A percentile compares a stretch with the other conserved stretches of the same genome.
phyloP scores from a whole-genome alignment of 2,329 filamentous ascomycete genomes.

The Ceratocystis variospora region DNA sequence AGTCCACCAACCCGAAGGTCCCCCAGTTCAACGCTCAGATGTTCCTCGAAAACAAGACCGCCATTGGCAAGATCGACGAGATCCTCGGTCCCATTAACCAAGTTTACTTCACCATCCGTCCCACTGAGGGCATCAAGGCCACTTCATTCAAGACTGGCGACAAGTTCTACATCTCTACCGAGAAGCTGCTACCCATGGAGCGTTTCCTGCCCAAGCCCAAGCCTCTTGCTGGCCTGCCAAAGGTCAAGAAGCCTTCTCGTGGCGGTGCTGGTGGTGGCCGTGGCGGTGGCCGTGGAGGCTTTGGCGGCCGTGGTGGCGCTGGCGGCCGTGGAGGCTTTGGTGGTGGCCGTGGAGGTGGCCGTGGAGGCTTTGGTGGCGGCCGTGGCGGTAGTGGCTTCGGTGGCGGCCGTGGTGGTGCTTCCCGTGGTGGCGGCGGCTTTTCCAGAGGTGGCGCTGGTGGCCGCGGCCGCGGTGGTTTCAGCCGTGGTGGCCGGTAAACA shows the following conservation, averaged over 20 bases:
- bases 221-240: conserved; percentile 42
- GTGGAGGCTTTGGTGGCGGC: conserved; percentile 27
- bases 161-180: conserved; percentile 89
- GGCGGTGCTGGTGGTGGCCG: conserved; percentile 36
- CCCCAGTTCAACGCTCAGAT: conserved; percentile 99
- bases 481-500: conserved; percentile 19
- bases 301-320: conserved; percentile 30
- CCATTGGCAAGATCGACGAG: conserved; percentile 95
- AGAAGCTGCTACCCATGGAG: conserved; percentile 90
- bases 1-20: conserved; percentile 86
- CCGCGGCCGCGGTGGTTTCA: conserved; percentile 24
- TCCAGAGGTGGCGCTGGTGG: conserved; percentile 23
- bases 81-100: conserved; percentile 95
- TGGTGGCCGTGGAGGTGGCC: conserved; percentile 25
- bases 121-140: conserved; percentile 88
- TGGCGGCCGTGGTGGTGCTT: conserved; percentile 11
- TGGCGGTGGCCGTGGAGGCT: conserved; percentile 26
- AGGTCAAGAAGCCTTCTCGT: conserved; percentile 42
- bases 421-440: conserved; percentile 12
- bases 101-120: conserved; percentile 97
- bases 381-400: conserved; percentile 26
- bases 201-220: conserved; percentile 96
- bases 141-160: conserved; percentile 90
- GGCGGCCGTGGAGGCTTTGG: conserved; percentile 31
- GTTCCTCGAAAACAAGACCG: conserved; percentile 96